phyloP scores from a whole-genome alignment of 495 filamentous ascomycete genomes.

The Penicillium cosmopolitanum region DNA sequence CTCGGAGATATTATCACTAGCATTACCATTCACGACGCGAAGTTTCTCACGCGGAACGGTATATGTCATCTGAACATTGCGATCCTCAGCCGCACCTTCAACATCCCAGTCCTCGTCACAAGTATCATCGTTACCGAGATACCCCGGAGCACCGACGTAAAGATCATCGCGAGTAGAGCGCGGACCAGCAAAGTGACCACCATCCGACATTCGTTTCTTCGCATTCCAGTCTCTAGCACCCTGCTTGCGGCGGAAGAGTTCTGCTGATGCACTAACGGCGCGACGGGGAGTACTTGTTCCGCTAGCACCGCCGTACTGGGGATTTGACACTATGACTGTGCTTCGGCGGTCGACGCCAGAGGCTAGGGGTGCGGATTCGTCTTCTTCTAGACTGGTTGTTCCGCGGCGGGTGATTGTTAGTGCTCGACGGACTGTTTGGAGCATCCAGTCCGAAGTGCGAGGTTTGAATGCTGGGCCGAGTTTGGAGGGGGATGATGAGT shows the following conservation, averaged over 20 bases:
- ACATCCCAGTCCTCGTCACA: conserved; percentile 80
- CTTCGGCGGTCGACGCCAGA: conserved; percentile 43
- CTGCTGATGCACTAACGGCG: conserved; percentile 61
- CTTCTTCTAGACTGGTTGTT: conserved; percentile 19
- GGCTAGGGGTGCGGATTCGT: conserved; percentile 23
- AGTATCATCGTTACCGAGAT: conserved; percentile 29
- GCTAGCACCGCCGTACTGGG: conserved; percentile 4
- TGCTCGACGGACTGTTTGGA: conserved; percentile 57
- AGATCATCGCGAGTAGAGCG: conserved; percentile 38
- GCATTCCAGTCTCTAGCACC: conserved; percentile 61
- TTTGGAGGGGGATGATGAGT: conserved; percentile 37
- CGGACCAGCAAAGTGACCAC: conserved; percentile 19
- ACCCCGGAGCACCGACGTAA: conserved; percentile 32
- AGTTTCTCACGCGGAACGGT: conserved; percentile 85
- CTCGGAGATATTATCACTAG: conserved; percentile 38
- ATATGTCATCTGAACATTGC: conserved; percentile 91
- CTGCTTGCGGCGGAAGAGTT: conserved; percentile 62
- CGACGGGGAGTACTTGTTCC: conserved; percentile 47
- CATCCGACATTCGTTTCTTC: conserved; percentile 32
- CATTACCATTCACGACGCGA: conserved; percentile 77
- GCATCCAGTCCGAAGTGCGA: conserved; percentile 52
- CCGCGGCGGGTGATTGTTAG: conserved; percentile 47
- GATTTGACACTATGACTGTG: conserved; percentile 28
- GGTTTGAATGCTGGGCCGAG: conserved; percentile 38
- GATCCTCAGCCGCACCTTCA: conserved; percentile 75